A percentile compares a stretch with the other conserved stretches of the same genome.
These are phyloP conservation scores for Pseudogymnoascus sp. DNA, from an alignment of 2,329 filamentous ascomycete species.

Conservation along the genomic window DNA sequence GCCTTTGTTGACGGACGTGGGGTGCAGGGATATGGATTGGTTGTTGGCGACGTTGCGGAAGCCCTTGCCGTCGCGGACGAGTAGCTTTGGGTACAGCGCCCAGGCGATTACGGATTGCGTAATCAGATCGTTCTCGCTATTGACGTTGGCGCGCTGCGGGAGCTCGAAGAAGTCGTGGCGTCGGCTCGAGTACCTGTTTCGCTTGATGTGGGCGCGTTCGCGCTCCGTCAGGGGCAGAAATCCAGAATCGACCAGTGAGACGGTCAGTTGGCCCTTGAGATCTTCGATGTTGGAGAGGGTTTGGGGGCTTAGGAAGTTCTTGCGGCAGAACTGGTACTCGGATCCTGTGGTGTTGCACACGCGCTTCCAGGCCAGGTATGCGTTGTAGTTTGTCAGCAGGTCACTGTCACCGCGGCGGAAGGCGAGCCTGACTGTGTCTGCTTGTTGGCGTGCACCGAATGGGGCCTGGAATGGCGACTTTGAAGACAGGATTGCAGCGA, in stretches of 20 bases:
- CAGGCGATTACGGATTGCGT: conserved; percentile 79
- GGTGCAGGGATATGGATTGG: conserved; percentile 79
- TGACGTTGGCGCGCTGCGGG: conserved; percentile 64
- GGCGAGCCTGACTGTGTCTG: conserved; percentile 67
- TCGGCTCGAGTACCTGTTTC: conserved; percentile 56
- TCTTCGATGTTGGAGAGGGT: conserved; percentile 90
- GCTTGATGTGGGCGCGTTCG: conserved; percentile 49
- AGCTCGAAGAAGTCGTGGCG: conserved; percentile 70
- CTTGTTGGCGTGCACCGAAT: conserved; percentile 75
- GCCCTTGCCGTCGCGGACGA: conserved; percentile 76
- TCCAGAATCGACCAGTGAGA: conserved; percentile 77
- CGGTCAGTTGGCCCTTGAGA: conserved; percentile 82
- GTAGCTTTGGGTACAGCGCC: conserved; percentile 92
- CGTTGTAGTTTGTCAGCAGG: conserved; percentile 86
- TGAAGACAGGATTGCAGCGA: conserved; percentile 86
- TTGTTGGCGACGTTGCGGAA: conserved; percentile 91
- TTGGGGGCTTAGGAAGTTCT: conserved; percentile 87
- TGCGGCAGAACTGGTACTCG: conserved; percentile 86
- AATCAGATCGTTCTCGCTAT: conserved; percentile 74
- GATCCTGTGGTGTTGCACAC: conserved; percentile 64
- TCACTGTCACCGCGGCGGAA: conserved; percentile 89
- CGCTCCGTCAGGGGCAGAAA: conserved; percentile 68
- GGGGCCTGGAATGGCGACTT: conserved; percentile 90
- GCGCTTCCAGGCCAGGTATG: conserved; percentile 81
- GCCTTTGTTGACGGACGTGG: conserved; percentile 80